Evolutionary conservation across 73 alveolate genomes (phyloP).

Genomic region (Strombidium stylifer): DNA sequence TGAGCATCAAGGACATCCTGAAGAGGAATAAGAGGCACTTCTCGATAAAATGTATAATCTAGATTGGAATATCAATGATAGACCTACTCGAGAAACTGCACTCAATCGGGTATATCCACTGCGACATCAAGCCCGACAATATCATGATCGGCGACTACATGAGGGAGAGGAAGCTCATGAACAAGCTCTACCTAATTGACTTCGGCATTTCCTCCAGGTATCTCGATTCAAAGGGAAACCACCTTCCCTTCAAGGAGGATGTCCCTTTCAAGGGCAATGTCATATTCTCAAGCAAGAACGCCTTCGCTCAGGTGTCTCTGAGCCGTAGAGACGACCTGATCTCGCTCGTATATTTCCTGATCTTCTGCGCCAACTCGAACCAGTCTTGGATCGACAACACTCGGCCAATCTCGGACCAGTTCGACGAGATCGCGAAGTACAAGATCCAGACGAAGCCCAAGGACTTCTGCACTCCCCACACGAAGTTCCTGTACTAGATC

Average conservation of each 20-base stretch:
- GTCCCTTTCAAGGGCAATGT: constrained; percentile 33
- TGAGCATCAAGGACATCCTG: too few species aligned
- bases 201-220: constrained; percentile 26
- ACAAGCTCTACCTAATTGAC: constrained; percentile 25
- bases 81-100: constrained; percentile 27
- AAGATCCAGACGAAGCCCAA: constrained; percentile 6
- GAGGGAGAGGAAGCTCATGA: not conserved
- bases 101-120: constrained; percentile 30
- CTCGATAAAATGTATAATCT: not conserved
- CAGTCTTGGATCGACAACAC: constrained; percentile 6
- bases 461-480: not conserved
- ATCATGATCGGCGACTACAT: not conserved
- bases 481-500: not conserved
- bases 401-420: constrained; percentile 1
- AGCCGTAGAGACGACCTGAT: constrained; percentile 34
- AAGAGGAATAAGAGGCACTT: not conserved
- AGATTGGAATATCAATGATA: constrained; percentile 21
- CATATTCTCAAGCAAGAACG: constrained; percentile 31
- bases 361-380: not conserved
- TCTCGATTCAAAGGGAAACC: constrained; percentile 11
- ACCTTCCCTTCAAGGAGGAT: constrained; percentile 18
- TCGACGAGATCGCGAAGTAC: not conserved
- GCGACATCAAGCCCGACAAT: constrained; percentile 38
- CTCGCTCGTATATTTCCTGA: constrained; percentile 3
- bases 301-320: constrained; percentile 22